Conservation (phyloP, 768 basidiomycete genomes). For the Auricularia cornea region DNA sequence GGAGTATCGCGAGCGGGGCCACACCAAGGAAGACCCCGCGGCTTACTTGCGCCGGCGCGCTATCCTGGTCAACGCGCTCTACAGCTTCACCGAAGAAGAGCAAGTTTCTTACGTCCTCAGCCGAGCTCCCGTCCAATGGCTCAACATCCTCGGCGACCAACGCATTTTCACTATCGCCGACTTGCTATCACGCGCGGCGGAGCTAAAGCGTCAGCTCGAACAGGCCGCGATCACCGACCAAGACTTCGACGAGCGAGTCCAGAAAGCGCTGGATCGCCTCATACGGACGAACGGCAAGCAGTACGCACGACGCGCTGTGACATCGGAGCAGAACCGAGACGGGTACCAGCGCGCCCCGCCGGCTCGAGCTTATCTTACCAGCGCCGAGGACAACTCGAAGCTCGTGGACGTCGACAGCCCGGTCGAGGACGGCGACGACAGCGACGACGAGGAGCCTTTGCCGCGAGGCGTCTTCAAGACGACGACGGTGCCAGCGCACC, state of each 20-base stretch:
- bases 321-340: no score
- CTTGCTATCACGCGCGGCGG: background rate
- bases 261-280: background rate
- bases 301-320: background rate
- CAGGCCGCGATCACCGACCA: background rate
- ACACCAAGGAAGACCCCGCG: background rate
- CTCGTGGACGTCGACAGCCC: no score
- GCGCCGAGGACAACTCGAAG: no score
- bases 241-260: background rate
- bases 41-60: background rate
- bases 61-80: background rate
- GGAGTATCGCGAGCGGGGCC: background rate
- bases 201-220: background rate
- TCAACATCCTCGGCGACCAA: background rate
- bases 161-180: background rate
- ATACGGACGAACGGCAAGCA: background rate
- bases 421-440: no score
- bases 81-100: background rate
- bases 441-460: no score
- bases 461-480: no score
- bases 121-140: background rate
- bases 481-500: no score
- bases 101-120: background rate
- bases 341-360: no score
- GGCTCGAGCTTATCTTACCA: no score